A percentile compares a stretch with the other conserved stretches of the same genome.
phyloP scores from a whole-genome alignment of 2,329 filamentous ascomycete species.

The Parastagonospora nodorum region DNA sequence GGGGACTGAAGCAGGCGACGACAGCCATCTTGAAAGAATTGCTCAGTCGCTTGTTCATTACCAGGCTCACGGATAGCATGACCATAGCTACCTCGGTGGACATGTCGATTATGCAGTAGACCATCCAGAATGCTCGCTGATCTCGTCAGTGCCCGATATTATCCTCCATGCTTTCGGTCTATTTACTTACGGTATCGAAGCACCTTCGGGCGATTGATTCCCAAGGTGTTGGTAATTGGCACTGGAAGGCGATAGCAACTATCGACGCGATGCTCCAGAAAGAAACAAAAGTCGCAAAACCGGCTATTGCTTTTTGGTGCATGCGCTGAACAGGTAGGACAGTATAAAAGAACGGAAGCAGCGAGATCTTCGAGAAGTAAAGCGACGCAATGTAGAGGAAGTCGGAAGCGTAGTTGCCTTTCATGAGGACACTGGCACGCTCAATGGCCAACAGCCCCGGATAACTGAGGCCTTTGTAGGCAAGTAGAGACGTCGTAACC shows the following conservation, averaged over 20 bases:
- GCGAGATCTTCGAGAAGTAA: conserved; percentile 38
- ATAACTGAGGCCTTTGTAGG: conserved; percentile 31
- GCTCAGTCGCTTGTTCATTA: conserved; percentile 31
- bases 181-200: conserved; percentile 32
- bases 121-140: conserved; percentile 41
- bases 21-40: conserved; percentile 32
- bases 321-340: conserved; percentile 19
- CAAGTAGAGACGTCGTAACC: conserved; percentile 28
- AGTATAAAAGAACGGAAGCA: conserved; percentile 35
- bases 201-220: conserved; percentile 31
- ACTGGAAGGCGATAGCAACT: conserved; percentile 35
- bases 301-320: conserved; percentile 24
- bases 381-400: conserved; percentile 38
- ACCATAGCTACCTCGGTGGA: conserved; percentile 38
- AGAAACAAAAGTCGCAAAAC: conserved; percentile 28
- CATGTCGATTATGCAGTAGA: conserved; percentile 41
- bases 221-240: conserved; percentile 38
- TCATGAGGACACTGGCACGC: conserved; percentile 31
- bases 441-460: conserved; percentile 16
- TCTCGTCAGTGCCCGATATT: conserved; percentile 15
- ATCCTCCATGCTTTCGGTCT: neutral
- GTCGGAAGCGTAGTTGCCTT: conserved; percentile 40
- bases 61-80: conserved; percentile 37
- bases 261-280: conserved; percentile 36
- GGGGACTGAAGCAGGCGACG: conserved; percentile 40